phyloP scores from a whole-genome alignment of 805 yeast genomes.

The Saccharomycopsis capsularis region DNA sequence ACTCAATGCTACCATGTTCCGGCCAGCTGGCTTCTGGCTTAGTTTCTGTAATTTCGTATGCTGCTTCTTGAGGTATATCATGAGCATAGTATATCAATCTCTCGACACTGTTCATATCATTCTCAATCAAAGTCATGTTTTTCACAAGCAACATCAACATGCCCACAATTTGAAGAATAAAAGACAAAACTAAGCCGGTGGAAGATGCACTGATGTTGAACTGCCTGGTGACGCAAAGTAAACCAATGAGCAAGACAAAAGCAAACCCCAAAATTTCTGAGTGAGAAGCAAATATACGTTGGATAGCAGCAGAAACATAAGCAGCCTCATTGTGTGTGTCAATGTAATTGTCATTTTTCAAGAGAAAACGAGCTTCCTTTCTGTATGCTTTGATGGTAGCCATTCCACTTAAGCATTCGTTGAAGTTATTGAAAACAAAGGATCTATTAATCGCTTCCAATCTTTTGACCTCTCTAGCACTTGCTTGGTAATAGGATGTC shows the following conservation, averaged over 20 bases:
- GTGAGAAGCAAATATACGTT: conserved; percentile 64
- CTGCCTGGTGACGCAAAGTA: conserved; percentile 55
- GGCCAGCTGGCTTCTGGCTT: conserved; percentile 62
- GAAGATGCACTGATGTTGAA: conserved; percentile 55
- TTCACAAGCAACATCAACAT: conserved; percentile 54
- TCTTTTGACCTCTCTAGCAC: conserved; percentile 71
- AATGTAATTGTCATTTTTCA: conserved; percentile 39
- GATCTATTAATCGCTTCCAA: conserved; percentile 69
- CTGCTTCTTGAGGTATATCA: conserved; percentile 62
- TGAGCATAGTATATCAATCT: conserved; percentile 61
- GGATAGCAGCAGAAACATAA: conserved; percentile 53
- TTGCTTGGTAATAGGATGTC: conserved; percentile 55
- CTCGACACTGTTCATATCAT: conserved; percentile 56
- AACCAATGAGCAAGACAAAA: conserved; percentile 47
- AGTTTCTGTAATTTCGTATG: conserved; percentile 35
- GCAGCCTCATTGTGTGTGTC: conserved; percentile 64
- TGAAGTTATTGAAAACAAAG: conserved; percentile 62
- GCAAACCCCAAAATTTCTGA: conserved; percentile 48
- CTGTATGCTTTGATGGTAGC: conserved; percentile 58
- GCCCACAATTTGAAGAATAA: conserved; percentile 49
- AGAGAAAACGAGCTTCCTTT: conserved; percentile 39
- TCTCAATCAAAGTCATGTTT: conserved; percentile 59
- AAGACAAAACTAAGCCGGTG: conserved; percentile 63
- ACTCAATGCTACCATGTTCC: conserved; percentile 45
- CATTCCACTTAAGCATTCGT: conserved; percentile 62